Evolutionary conservation across 257 asterid species (phyloP).

Genomic region (Solanum chaucha): DNA sequence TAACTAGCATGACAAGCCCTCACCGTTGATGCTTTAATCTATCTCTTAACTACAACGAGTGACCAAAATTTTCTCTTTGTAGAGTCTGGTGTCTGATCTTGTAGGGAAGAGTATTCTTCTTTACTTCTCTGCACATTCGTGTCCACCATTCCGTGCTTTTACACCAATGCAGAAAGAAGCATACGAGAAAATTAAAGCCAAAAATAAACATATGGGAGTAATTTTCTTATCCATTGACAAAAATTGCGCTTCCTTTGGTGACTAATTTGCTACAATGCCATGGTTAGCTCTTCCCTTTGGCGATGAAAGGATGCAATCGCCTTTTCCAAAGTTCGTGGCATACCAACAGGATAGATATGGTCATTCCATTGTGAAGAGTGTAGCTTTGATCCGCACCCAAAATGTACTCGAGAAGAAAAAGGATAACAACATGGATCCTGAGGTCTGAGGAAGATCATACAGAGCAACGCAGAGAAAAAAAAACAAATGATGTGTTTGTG

Average conservation of each 20-base stretch:
- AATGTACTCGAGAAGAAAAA: slow-evolving; percentile 37
- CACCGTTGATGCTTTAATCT: neutral
- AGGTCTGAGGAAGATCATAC: neutral
- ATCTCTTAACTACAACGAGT: neutral
- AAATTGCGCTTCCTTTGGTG: slow-evolving; percentile 50
- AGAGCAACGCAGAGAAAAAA: neutral
- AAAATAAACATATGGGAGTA: slow-evolving; percentile 36
- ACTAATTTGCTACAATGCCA: slow-evolving; percentile 65
- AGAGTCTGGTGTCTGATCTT: slow-evolving; percentile 64
- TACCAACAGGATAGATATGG: slow-evolving; percentile 34
- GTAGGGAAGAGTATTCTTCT: slow-evolving; percentile 61
- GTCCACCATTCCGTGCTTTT: slow-evolving; percentile 88
- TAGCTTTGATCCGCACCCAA: slow-evolving; percentile 63
- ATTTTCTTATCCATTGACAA: slow-evolving; percentile 66
- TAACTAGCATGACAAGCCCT: neutral
- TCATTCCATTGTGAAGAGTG: slow-evolving; percentile 55
- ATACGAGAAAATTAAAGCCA: slow-evolving; percentile 34
- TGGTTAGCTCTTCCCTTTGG: slow-evolving; percentile 79
- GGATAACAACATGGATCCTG: neutral
- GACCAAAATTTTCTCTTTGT: slow-evolving; percentile 2
- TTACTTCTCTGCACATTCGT: slow-evolving; percentile 73
- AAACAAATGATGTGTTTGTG: slow-evolving; percentile 35
- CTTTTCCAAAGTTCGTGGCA: slow-evolving; percentile 36
- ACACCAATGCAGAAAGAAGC: slow-evolving; percentile 48
- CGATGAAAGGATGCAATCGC: slow-evolving; percentile 36